Evolutionary conservation across 2,329 filamentous ascomycete genomes (phyloP).

Genomic region (Calonectria hongkongensis): DNA sequence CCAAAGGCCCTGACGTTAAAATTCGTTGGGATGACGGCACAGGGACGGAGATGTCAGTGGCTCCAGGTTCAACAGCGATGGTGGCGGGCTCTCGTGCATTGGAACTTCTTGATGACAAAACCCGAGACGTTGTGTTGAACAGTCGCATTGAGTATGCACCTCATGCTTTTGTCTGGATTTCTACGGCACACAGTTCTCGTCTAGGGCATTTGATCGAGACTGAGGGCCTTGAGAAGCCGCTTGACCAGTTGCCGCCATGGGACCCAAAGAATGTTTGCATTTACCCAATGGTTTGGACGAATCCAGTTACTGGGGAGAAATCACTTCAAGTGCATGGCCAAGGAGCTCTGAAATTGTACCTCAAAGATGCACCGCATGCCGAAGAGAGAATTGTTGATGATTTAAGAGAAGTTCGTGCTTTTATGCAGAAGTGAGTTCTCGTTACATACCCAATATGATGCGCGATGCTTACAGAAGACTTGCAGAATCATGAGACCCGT

Average conservation of each 20-base stretch:
- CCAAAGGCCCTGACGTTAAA: slow-evolving; percentile 11
- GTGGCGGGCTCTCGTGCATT: slow-evolving; percentile 3
- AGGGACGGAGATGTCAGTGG: slow-evolving; percentile 1
- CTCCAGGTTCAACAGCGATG: slow-evolving; percentile 16
- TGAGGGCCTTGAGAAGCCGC: not conserved
- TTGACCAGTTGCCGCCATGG: slow-evolving; percentile 3
- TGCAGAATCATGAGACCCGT: slow-evolving; percentile 9
- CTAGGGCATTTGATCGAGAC: slow-evolving; percentile 3
- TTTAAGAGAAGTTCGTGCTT: not conserved
- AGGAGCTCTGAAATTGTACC: slow-evolving; percentile 1
- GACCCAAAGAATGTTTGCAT: not conserved
- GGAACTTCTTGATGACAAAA: not conserved
- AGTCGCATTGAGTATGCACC: slow-evolving; percentile 16
- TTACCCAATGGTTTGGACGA: slow-evolving; percentile 10
- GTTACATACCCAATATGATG: not conserved
- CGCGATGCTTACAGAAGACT: not conserved
- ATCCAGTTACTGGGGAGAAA: slow-evolving; percentile 1
- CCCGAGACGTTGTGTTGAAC: not conserved
- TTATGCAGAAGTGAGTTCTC: slow-evolving; percentile 2
- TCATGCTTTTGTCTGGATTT: slow-evolving; percentile 10
- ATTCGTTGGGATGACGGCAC: slow-evolving; percentile 19
- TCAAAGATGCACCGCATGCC: not conserved
- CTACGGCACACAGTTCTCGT: not conserved
- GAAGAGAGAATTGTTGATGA: not conserved
- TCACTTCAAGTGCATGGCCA: slow-evolving; percentile 18